Evolutionary conservation across 257 asterid genomes (phyloP).

Genomic region (Solanum chilense): DNA sequence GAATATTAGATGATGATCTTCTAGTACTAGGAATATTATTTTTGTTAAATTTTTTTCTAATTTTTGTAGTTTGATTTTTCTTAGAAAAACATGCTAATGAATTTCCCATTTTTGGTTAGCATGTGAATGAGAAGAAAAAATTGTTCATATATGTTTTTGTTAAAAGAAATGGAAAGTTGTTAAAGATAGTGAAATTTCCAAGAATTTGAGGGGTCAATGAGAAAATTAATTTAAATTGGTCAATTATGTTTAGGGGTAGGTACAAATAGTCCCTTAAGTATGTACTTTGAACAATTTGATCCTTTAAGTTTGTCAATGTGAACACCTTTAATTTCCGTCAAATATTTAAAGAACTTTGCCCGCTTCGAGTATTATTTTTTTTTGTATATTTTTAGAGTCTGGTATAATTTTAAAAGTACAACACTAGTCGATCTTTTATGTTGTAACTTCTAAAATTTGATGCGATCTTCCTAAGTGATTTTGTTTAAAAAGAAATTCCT

Average conservation of each 20-base stretch:
- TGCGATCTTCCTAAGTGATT: background rate
- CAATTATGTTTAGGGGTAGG: background rate
- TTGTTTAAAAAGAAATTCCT: background rate
- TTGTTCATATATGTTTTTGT: background rate
- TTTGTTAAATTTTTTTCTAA: background rate
- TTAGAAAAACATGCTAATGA: slow-evolving; percentile 42
- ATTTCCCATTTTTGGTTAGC: slow-evolving; percentile 33
- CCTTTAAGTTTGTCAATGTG: background rate
- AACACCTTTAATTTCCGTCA: background rate
- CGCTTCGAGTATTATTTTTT: no score
- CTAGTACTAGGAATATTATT: background rate
- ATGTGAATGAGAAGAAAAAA: background rate
- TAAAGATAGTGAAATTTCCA: background rate
- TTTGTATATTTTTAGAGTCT: background rate
- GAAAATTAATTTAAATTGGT: background rate
- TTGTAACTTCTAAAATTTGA: background rate
- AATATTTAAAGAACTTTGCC: background rate
- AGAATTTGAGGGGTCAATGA: background rate
- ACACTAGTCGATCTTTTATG: background rate
- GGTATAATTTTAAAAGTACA: no score
- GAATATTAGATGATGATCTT: background rate
- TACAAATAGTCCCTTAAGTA: background rate
- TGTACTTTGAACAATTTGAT: background rate
- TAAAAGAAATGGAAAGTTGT: background rate
- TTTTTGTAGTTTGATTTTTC: background rate